phyloP scores from a whole-genome alignment of 306 rosid species.

The Cucurbita maxima region DNA sequence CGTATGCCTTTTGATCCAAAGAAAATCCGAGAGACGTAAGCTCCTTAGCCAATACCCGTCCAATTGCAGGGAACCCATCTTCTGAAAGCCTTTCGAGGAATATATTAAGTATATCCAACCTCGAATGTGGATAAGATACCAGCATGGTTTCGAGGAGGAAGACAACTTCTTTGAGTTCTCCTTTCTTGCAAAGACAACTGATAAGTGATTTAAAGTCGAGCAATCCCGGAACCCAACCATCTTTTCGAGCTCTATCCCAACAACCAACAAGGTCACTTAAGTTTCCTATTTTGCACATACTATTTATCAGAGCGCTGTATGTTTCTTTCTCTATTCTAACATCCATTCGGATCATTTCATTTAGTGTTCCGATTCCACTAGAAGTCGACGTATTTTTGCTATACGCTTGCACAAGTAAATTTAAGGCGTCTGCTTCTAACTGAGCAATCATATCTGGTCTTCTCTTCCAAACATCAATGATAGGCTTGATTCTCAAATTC shows the following conservation, averaged over 20 bases:
- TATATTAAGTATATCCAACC: slow-evolving; percentile 30
- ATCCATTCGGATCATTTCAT: slow-evolving; percentile 39
- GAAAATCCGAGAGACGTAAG: slow-evolving; percentile 22
- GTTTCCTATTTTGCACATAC: slow-evolving; percentile 55
- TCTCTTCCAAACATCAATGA: slow-evolving; percentile 30
- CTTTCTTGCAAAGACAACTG: slow-evolving; percentile 29
- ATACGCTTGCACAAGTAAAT: slow-evolving; percentile 47
- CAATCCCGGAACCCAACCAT: slow-evolving; percentile 47
- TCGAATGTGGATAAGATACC: slow-evolving; percentile 28
- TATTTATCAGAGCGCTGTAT: slow-evolving; percentile 31
- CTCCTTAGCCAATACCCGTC: slow-evolving; percentile 35
- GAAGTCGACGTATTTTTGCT: slow-evolving; percentile 38
- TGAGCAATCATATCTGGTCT: slow-evolving; percentile 28
- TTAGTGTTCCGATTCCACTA: slow-evolving; percentile 33
- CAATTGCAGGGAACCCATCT: slow-evolving; percentile 27
- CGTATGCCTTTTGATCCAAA: slow-evolving; percentile 33
- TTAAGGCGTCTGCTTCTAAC: slow-evolving; percentile 46
- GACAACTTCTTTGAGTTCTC: slow-evolving; percentile 38
- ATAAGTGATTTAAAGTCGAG: slow-evolving; percentile 38
- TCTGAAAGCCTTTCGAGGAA: slow-evolving; percentile 41
- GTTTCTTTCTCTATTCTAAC: slow-evolving; percentile 37
- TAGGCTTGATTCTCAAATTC: slow-evolving; percentile 21
- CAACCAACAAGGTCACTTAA: slow-evolving; percentile 33
- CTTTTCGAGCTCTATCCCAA: slow-evolving; percentile 40
- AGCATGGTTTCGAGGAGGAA: slow-evolving; percentile 57